A percentile compares a stretch with the other conserved stretches of the same genome.
These are phyloP conservation scores for Exserohilum rostratum DNA, from an alignment of 2,329 filamentous ascomycete genomes.

Conservation along the genomic window DNA sequence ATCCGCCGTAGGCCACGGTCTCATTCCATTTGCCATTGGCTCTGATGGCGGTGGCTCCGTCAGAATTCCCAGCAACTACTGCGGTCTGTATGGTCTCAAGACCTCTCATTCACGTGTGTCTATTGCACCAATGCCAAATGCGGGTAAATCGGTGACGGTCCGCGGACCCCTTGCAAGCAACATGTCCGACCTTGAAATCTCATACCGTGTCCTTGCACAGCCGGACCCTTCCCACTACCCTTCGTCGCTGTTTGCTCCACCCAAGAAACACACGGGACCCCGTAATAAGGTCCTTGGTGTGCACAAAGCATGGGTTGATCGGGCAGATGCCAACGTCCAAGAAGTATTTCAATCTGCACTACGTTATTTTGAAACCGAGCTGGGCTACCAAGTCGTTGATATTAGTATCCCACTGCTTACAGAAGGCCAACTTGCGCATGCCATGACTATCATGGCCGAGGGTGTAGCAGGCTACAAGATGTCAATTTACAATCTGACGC, in stretches of 20 bases:
- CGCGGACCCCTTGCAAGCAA: constrained; percentile 77
- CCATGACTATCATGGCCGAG: constrained; percentile 77
- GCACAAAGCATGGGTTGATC: constrained; percentile 71
- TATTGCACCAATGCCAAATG: constrained; percentile 62
- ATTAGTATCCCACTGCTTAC: constrained; percentile 70
- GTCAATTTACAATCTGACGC: constrained; percentile 63
- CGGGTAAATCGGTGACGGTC: constrained; percentile 68
- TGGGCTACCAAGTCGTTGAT: constrained; percentile 63
- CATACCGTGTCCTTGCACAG: constrained; percentile 80
- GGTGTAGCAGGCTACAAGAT: constrained; percentile 59
- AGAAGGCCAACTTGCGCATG: constrained; percentile 78
- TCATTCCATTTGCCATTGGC: constrained; percentile 77
- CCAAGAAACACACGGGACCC: constrained; percentile 52
- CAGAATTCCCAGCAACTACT: constrained; percentile 75
- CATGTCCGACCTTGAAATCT: constrained; percentile 77
- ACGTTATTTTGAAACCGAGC: constrained; percentile 59
- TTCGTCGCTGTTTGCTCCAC: constrained; percentile 67
- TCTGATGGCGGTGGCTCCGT: constrained; percentile 76
- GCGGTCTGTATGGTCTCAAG: constrained; percentile 83
- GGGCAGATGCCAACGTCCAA: constrained; percentile 68
- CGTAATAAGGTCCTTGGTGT: constrained; percentile 70
- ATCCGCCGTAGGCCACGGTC: constrained; percentile 71
- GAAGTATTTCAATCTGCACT: constrained; percentile 67
- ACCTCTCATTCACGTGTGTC: constrained; percentile 74
- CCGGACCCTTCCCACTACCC: constrained; percentile 69